A percentile compares a stretch with the other conserved stretches of the same genome.
Conservation (phyloP, 768 basidiomycete genomes). For the Pluteus cervinus region DNA sequence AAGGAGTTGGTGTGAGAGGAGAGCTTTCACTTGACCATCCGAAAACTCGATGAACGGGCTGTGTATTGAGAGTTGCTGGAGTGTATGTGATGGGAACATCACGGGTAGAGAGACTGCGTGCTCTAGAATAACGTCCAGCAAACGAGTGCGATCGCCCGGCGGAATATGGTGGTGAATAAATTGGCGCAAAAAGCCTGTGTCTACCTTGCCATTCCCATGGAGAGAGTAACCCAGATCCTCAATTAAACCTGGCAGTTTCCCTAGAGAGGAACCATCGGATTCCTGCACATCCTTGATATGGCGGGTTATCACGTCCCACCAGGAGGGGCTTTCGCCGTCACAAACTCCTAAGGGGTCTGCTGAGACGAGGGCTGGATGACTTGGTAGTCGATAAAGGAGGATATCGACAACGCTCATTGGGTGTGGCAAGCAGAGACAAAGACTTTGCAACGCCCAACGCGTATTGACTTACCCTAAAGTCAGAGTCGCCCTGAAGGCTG, state of each 20-base stretch:
- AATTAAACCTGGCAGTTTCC: slow-evolving; percentile 19
- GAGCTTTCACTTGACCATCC: slow-evolving; percentile 16
- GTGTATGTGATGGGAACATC: slow-evolving; percentile 17
- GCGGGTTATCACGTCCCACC: slow-evolving; percentile 20
- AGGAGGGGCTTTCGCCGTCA: slow-evolving; percentile 17
- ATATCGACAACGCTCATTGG: no score
- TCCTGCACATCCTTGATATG: slow-evolving; percentile 14
- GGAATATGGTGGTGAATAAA: slow-evolving; percentile 11
- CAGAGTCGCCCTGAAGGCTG: slow-evolving; percentile 11
- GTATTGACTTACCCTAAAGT: slow-evolving; percentile 29
- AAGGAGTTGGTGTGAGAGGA: slow-evolving; percentile 25
- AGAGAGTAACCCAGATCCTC: slow-evolving; percentile 25
- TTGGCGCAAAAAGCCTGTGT: slow-evolving; percentile 14
- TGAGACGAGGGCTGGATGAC: slow-evolving; percentile 15
- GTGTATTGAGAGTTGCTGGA: slow-evolving; percentile 14
- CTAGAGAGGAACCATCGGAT: slow-evolving; percentile 9
- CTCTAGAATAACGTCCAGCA: slow-evolving; percentile 18
- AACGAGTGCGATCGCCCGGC: no score
- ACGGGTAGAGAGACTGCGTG: slow-evolving; percentile 20
- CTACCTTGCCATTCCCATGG: slow-evolving; percentile 20
- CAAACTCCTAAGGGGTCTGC: slow-evolving; percentile 24
- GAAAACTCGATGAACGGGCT: slow-evolving; percentile 13
- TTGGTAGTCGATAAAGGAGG: slow-evolving; percentile 18
- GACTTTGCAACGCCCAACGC: no score
- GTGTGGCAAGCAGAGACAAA: background rate